Base-by-base conservation (phyloP, 768 basidiomycete species). In the Neoboletus brunneissimus region DNA sequence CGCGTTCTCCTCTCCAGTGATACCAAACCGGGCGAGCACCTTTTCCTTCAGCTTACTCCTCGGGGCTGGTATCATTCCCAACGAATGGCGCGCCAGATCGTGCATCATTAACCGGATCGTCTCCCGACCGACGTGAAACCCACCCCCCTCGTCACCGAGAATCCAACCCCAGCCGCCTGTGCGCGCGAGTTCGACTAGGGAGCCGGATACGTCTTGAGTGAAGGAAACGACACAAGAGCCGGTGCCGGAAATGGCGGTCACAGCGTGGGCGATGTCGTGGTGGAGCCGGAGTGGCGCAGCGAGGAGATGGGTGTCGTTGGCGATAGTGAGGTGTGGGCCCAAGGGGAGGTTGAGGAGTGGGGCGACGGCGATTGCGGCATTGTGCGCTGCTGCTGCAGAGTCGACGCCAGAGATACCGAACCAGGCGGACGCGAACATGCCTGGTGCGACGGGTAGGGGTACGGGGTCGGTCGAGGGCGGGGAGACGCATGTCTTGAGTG, bases 81-180 rank as follows among this genome's bases (percentile, higher is more conserved):
- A 55, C 4, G 81, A 80, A 22, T 80, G 74, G 29, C 69, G 65
- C 59, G 89, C 87, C 34, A 79, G 74, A 51, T 83, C 81, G 8
- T 75, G 59, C 47, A 89, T 73, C 48, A 92, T 79, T 58, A 87
- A 80, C 5, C 91, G 85, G 22, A 92, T 66, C 0, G 90, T 80
- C 65, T 89, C 88, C 37, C 88, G 78, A 7, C 91, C 91, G 55
- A 92, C 85, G 65, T 87, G 81, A 64, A 82, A 93, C 12, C 91
- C 91, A 22, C 89, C 85, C 12, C 91, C 91, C 67, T 92, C 90
- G 66, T 92, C 90, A 8, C 90, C 89, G 12, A 91, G 75, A 20
- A 91, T 84, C 88, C 89, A 91, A 0, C 90, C 89, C 87, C 87
- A 91, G 1, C 90, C 89, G 4, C 90, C 89, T 31, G 82, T 78